These are phyloP conservation scores for Plasmodium relictum DNA, from an alignment of 169 alveolate species.

Conservation along the genomic window DNA sequence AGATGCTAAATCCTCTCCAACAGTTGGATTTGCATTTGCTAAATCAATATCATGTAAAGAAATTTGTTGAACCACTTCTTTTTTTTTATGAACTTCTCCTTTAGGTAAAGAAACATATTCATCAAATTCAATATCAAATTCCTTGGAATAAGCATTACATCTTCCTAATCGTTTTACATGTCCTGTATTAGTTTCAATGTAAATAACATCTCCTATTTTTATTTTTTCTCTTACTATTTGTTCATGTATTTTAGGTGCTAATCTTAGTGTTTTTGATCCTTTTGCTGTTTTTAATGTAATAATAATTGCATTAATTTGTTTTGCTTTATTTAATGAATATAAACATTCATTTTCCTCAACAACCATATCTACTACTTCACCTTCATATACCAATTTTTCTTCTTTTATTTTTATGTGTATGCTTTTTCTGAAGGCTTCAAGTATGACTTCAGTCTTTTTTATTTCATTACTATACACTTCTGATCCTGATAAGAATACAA, in stretches of 20 bases:
- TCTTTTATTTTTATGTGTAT: constrained; percentile 98
- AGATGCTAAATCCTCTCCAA: constrained; percentile 97
- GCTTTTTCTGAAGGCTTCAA: constrained; percentile 99
- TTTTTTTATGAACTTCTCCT: constrained; percentile 99
- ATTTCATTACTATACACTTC: constrained; percentile 99
- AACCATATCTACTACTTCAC: constrained; percentile 84
- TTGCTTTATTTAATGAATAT: constrained; percentile 85
- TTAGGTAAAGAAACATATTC: constrained; percentile 99
- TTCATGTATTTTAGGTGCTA: constrained; percentile 98
- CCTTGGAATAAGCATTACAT: constrained; percentile 98
- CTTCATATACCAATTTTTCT: constrained; percentile 96
- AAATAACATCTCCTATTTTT: constrained; percentile 97
- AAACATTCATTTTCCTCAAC: constrained; percentile 87
- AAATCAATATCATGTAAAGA: constrained; percentile 99
- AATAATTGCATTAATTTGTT: constrained; percentile 95
- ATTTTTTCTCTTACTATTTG: constrained; percentile 98
- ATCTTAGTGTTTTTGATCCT: constrained; percentile 97
- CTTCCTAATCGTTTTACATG: constrained; percentile 98
- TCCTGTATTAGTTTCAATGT: constrained; percentile 97
- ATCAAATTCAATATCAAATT: constrained; percentile 99
- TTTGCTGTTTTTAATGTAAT: constrained; percentile 96
- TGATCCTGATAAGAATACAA: constrained; percentile 99
- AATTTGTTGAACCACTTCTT: constrained; percentile 99
- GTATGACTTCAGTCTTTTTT: constrained; percentile 98
- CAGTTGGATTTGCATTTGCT: constrained; percentile 99